Evolutionary conservation across 768 basidiomycete genomes (phyloP).

Genomic region (Leucosporidium yakuticum): DNA sequence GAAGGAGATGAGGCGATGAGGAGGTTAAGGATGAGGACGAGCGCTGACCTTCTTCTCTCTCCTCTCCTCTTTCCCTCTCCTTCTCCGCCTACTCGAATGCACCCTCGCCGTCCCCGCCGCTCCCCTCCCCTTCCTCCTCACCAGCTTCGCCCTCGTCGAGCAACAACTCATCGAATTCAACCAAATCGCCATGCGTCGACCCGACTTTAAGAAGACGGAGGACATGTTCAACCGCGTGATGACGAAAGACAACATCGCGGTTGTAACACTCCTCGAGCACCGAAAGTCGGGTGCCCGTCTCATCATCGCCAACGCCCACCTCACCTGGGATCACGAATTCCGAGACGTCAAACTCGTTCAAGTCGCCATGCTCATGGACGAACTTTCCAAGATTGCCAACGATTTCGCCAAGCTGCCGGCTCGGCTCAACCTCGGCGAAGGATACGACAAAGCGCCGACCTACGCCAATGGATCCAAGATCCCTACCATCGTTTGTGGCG

Average conservation of each 20-base stretch:
- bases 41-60: too few relatives aligned
- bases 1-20: too few relatives aligned
- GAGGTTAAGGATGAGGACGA: too few relatives aligned
- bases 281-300: slow-evolving; percentile 77
- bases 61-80: neutral
- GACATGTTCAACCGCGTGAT: slow-evolving; percentile 99
- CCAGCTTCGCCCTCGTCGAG: slow-evolving; percentile 85
- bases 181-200: slow-evolving; percentile 81
- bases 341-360: slow-evolving; percentile 97
- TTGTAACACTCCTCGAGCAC: slow-evolving; percentile 79
- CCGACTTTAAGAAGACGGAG: slow-evolving; percentile 92
- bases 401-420: slow-evolving; percentile 79
- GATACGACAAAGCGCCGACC: slow-evolving; percentile 50
- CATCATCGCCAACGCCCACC: slow-evolving; percentile 77
- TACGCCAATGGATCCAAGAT: slow-evolving; percentile 84
- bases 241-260: slow-evolving; percentile 87
- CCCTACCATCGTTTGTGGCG: slow-evolving; percentile 84
- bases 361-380: slow-evolving; percentile 82
- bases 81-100: too few relatives aligned
- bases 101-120: too few relatives aligned
- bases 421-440: slow-evolving; percentile 41
- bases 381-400: slow-evolving; percentile 79
- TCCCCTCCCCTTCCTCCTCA: neutral
- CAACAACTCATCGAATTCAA: slow-evolving; percentile 90
- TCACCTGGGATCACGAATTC: slow-evolving; percentile 87